These are phyloP conservation scores for Mucor irregularis DNA, from an alignment of 371 early-diverging fungal genomes.

Conservation along the genomic window DNA sequence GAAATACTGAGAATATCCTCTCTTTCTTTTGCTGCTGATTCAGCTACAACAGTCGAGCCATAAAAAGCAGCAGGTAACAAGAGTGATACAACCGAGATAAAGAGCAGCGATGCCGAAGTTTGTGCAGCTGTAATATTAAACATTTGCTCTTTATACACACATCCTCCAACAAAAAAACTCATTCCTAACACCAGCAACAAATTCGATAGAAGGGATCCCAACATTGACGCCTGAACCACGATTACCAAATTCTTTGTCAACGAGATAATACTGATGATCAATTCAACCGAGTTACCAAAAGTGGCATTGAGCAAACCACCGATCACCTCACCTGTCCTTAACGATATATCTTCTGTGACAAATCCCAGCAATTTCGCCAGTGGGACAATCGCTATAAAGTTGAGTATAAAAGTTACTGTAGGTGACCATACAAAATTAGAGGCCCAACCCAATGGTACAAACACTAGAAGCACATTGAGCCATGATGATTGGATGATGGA, in stretches of 20 bases:
- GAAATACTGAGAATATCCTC: constrained; percentile 61
- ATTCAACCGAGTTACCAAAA: constrained; percentile 86
- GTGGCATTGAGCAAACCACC: constrained; percentile 91
- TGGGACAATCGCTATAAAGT: constrained; percentile 89
- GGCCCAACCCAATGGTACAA: constrained; percentile 79
- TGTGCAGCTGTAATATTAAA: constrained; percentile 83
- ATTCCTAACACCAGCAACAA: constrained; percentile 75
- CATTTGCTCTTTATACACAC: constrained; percentile 62
- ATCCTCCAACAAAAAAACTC: constrained; percentile 81
- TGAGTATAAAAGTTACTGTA: constrained; percentile 73
- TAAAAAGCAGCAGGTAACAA: constrained; percentile 82
- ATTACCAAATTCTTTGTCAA: constrained; percentile 69
- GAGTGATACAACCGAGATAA: constrained; percentile 75
- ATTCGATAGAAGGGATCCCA: constrained; percentile 87
- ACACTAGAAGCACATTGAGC: constrained; percentile 67
- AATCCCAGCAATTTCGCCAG: constrained; percentile 69
- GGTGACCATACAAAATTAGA: constrained; percentile 65
- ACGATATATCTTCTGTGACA: constrained; percentile 68
- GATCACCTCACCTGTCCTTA: constrained; percentile 71
- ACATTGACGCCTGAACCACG: constrained; percentile 86
- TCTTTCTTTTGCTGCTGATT: constrained; percentile 6
- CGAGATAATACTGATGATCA: constrained; percentile 79
- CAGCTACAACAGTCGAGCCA: constrained; percentile 29
- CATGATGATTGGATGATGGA: constrained; percentile 56
- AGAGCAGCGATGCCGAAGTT: constrained; percentile 76